Conservation (phyloP, 2,329 filamentous ascomycete genomes). For the Sporothrix protearum region DNA sequence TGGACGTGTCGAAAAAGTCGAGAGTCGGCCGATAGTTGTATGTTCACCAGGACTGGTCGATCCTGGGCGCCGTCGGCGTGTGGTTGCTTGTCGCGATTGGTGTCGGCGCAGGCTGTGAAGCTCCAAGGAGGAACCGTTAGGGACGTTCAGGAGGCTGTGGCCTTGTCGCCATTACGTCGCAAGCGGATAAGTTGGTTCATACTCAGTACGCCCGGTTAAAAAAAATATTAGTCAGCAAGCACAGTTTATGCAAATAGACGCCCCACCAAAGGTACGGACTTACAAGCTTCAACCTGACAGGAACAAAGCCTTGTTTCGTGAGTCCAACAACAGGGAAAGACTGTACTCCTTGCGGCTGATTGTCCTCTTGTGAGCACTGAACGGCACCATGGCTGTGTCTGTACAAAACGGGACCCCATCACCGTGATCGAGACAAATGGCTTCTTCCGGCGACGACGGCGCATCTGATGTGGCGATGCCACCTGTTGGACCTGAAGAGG, state of each 20-base stretch:
- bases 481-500: background rate
- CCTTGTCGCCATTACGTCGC: background rate
- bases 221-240: background rate
- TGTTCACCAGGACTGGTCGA: background rate
- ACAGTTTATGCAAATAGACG: background rate
- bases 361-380: background rate
- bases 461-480: background rate
- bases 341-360: background rate
- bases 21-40: background rate
- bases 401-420: background rate
- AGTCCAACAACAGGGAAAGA: background rate
- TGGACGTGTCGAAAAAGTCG: background rate
- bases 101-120: background rate
- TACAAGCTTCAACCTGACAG: background rate
- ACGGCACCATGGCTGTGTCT: background rate
- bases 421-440: background rate
- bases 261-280: background rate
- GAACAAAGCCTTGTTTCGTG: background rate
- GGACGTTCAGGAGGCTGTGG: slow-evolving; percentile 11
- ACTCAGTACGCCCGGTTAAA: background rate
- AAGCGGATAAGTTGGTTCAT: background rate
- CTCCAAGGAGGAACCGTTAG: background rate
- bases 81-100: background rate
- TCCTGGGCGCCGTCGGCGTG: background rate
- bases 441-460: background rate